Percentiles rank a stretch among this genome's conserved stretches.
Conservation (phyloP, 164 flowering plant species). For the Umbilicus rupestris region DNA sequence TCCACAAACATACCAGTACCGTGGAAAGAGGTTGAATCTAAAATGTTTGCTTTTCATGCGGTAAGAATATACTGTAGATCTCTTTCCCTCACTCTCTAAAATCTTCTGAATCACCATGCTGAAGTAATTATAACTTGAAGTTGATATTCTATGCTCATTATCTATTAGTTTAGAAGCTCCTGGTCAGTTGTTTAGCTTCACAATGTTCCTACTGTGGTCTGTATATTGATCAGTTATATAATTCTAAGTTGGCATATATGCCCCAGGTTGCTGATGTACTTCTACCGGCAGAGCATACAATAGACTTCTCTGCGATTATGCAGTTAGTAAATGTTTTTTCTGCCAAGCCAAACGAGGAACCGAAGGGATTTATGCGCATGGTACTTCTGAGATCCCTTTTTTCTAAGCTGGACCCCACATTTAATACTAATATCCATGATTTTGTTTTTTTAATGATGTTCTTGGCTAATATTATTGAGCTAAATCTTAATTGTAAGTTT, state of each 20-base stretch:
- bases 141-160: neutral
- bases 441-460: too few species aligned
- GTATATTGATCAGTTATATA: neutral
- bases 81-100: neutral
- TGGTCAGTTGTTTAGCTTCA: too few species aligned
- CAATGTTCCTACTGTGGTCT: too few species aligned
- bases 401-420: neutral
- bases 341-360: constrained; percentile 31
- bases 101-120: neutral
- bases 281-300: constrained; percentile 44
- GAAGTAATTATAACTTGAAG: neutral
- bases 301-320: constrained; percentile 66
- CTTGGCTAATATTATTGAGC: too few species aligned
- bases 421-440: neutral
- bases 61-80: constrained; percentile 26
- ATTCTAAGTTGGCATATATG: constrained; percentile 4
- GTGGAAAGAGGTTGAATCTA: constrained; percentile 86
- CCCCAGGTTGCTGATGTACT: constrained; percentile 81
- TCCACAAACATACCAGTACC: constrained; percentile 40
- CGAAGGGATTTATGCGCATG: constrained; percentile 74
- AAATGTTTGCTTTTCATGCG: constrained; percentile 76
- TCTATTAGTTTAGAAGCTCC: neutral
- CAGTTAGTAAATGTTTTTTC: constrained; percentile 62
- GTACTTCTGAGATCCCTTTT: constrained; percentile 28
- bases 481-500: neutral